Conservation (phyloP, 2,329 filamentous ascomycete genomes). For the Fusarium guadeloupense region DNA sequence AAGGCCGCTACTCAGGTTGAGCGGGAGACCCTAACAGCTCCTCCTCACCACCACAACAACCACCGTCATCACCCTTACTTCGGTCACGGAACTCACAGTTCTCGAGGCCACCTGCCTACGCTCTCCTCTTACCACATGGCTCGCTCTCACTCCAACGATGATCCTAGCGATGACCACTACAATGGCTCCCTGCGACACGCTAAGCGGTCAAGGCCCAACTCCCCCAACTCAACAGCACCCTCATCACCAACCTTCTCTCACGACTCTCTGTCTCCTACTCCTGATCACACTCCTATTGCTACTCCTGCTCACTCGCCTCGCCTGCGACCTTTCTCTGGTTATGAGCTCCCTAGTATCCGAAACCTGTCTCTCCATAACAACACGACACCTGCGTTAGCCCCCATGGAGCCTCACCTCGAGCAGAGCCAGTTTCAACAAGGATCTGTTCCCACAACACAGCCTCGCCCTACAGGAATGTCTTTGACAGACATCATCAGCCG, state of each 20-base stretch:
- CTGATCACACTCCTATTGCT: constrained; percentile 97
- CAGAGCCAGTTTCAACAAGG: constrained; percentile 52
- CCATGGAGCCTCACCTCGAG: constrained; percentile 66
- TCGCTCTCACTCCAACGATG: constrained; percentile 83
- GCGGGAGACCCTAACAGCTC: constrained; percentile 60
- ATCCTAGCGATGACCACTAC: constrained; percentile 81
- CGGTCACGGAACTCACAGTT: constrained; percentile 57
- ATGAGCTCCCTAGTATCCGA: constrained; percentile 86
- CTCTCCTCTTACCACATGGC: constrained; percentile 95
- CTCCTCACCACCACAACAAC: constrained; percentile 54
- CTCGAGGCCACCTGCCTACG: constrained; percentile 74
- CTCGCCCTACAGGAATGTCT: constrained; percentile 73
- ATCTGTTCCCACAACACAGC: constrained; percentile 62
- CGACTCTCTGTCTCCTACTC: constrained; percentile 93
- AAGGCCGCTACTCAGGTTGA: constrained; percentile 70
- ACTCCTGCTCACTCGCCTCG: constrained; percentile 96
- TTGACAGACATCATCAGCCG: constrained; percentile 93
- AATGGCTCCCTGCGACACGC: constrained; percentile 72
- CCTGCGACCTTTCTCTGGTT: constrained; percentile 79
- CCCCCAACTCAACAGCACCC: constrained; percentile 93
- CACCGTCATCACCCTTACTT: constrained; percentile 65
- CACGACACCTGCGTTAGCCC: constrained; percentile 65
- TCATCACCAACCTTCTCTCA: constrained; percentile 97
- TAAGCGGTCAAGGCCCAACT: constrained; percentile 92
- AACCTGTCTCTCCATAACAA: constrained; percentile 64